phyloP scores from a whole-genome alignment of 2,329 filamentous ascomycete species.

The Phialophora verrucosa region DNA sequence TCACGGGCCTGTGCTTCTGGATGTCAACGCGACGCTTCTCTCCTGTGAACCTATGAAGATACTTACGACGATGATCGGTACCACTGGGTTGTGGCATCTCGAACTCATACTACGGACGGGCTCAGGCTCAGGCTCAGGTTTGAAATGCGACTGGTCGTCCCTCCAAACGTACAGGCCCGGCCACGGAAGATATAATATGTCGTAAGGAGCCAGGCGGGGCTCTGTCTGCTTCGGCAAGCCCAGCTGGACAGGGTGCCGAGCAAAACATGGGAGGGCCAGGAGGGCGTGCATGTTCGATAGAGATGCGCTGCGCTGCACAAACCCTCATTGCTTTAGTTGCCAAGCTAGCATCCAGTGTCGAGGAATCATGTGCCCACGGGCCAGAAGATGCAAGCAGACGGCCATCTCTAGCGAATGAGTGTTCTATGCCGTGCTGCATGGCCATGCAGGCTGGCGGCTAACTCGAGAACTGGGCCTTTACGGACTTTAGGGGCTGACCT shows the following conservation, averaged over 20 bases:
- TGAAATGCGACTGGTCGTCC: not conserved
- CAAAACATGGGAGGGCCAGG: not conserved
- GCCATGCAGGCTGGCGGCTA: not conserved
- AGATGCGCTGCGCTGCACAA: not conserved
- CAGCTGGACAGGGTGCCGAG: not conserved
- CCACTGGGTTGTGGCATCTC: not conserved
- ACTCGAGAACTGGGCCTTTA: not conserved
- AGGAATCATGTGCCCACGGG: not conserved
- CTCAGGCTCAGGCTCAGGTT: not conserved
- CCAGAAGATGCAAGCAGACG: not conserved
- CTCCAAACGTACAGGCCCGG: not conserved
- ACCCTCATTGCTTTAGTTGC: not conserved
- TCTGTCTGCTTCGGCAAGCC: not conserved
- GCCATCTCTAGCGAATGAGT: not conserved
- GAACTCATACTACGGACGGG: not conserved
- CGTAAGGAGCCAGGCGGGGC: not conserved
- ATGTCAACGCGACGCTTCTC: not conserved
- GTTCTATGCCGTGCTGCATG: not conserved
- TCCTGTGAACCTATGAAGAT: not conserved
- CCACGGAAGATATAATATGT: not conserved
- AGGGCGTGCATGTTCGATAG: not conserved
- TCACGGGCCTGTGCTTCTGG: not conserved
- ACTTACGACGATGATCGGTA: not conserved
- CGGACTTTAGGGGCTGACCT: not conserved
- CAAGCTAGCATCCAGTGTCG: not conserved